Percentiles rank a stretch among this genome's conserved stretches.
Evolutionary conservation across 345 rosid species (phyloP).

Genomic region (Punica granatum): DNA sequence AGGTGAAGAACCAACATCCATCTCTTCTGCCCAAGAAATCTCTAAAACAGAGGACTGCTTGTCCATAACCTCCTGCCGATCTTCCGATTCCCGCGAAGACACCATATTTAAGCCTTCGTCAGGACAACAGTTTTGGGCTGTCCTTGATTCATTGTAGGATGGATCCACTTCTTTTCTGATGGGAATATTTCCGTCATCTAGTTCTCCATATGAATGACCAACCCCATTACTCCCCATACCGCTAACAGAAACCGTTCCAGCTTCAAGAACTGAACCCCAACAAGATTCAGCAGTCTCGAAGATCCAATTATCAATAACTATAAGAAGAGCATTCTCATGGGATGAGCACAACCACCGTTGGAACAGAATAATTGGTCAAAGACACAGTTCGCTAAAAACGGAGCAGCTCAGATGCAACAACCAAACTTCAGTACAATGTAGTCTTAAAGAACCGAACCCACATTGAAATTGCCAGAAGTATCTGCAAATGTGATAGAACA

Average conservation of each 20-base stretch:
- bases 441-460: background rate
- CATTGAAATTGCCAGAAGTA: background rate
- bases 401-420: background rate
- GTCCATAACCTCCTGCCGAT: conserved; percentile 22
- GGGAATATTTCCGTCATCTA: conserved; percentile 22
- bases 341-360: background rate
- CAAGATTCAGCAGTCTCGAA: background rate
- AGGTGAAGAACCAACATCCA: conserved; percentile 18
- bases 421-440: background rate
- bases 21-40: conserved; percentile 17
- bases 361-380: background rate
- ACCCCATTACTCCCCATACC: conserved; percentile 49
- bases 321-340: background rate
- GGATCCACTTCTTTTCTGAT: conserved; percentile 18
- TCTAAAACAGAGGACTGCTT: conserved; percentile 22
- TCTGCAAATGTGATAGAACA: background rate
- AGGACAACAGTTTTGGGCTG: background rate
- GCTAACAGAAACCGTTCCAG: conserved; percentile 6
- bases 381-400: background rate
- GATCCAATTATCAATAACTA: background rate
- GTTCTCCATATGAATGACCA: conserved; percentile 35
- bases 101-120: background rate
- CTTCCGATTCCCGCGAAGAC: conserved; percentile 16
- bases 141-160: conserved; percentile 2
- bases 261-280: background rate